Evolutionary conservation across 352 stramenopile genomes (phyloP).

Genomic region (Phytopythium aichiense): DNA sequence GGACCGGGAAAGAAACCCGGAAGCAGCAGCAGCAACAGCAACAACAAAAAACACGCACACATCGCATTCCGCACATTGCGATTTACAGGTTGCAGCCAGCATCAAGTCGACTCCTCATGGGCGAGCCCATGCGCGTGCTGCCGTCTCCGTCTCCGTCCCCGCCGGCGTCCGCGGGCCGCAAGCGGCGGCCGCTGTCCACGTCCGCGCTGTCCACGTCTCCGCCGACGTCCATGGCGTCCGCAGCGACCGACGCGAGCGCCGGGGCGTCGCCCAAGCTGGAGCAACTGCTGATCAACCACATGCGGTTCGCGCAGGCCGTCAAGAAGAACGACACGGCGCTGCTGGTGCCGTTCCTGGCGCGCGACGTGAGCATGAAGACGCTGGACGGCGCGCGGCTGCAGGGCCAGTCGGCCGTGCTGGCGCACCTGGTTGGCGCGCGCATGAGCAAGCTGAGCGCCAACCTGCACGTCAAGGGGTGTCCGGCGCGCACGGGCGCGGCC

Average conservation of each 20-base stretch:
- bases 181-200: neutral
- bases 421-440: slow-evolving; percentile 56
- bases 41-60: no score
- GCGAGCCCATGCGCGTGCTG: no score
- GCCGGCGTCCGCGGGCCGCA: neutral
- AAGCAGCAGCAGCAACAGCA: no score
- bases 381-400: slow-evolving; percentile 38
- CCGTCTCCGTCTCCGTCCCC: neutral
- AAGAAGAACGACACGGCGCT: slow-evolving; percentile 70
- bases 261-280: slow-evolving; percentile 18
- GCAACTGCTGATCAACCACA: slow-evolving; percentile 50
- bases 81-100: no score
- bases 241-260: no score
- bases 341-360: slow-evolving; percentile 61
- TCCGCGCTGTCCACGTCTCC: neutral
- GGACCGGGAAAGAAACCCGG: no score
- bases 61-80: no score
- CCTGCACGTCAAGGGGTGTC: slow-evolving; percentile 57
- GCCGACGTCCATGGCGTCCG: neutral
- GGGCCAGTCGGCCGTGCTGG: slow-evolving; percentile 62
- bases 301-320: slow-evolving; percentile 62
- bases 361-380: slow-evolving; percentile 49
- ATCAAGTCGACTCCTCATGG: no score
- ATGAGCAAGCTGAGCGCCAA: slow-evolving; percentile 71
- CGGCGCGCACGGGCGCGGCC: slow-evolving; percentile 34